These are phyloP conservation scores for Angophora floribunda DNA, from an alignment of 345 rosid species.

Conservation along the genomic window DNA sequence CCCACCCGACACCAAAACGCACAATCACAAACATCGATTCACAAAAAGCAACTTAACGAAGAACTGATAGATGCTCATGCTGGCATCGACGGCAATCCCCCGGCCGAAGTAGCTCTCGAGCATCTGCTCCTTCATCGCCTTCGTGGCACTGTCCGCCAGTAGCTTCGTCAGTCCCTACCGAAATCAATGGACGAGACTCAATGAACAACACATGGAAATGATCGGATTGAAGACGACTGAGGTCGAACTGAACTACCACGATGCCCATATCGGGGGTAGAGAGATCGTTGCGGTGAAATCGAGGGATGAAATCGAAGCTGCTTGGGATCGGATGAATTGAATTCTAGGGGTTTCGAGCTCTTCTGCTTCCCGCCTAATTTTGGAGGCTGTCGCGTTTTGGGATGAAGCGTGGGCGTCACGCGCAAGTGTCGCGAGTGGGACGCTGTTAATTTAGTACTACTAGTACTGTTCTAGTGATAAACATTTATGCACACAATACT, in stretches of 20 bases:
- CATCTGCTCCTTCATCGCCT: conserved; percentile 78
- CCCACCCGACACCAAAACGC: no score
- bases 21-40: no score
- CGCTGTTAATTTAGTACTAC: no score
- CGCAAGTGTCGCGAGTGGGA: neutral
- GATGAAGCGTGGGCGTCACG: accelerated
- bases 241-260: neutral
- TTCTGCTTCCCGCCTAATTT: neutral
- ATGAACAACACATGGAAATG: neutral
- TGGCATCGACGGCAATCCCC: conserved; percentile 84
- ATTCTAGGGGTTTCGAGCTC: neutral
- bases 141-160: conserved; percentile 84
- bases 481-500: no score
- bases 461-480: no score
- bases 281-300: neutral
- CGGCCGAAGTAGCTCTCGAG: conserved; percentile 81
- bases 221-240: neutral
- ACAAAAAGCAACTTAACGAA: no score
- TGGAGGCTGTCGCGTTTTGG: accelerated
- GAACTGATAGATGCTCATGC: conserved; percentile 95
- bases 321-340: neutral
- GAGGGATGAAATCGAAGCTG: neutral
- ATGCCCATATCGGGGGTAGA: conserved; percentile 10
- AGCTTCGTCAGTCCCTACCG: conserved; percentile 86
- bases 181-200: neutral